Conservation (phyloP, 2,329 filamentous ascomycete genomes). For the Stemphylium lycopersici region DNA sequence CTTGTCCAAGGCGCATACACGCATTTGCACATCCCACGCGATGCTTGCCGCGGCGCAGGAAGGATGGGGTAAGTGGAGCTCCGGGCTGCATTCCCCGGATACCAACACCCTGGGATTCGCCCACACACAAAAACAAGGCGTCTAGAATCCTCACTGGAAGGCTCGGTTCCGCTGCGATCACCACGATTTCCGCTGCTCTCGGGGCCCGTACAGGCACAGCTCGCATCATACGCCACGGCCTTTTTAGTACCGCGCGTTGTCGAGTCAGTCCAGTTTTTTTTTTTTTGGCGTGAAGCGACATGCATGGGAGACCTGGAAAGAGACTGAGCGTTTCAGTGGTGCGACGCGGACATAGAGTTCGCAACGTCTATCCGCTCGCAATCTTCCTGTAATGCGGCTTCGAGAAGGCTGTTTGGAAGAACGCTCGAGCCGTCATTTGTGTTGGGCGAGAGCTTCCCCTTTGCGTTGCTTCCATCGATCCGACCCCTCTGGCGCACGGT, state of each 20-base stretch:
- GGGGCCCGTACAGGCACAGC: conserved; percentile 1
- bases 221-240: background rate
- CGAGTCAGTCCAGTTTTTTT: background rate
- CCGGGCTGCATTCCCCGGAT: conserved; percentile 33
- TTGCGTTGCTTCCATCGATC: conserved; percentile 9
- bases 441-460: conserved; percentile 6
- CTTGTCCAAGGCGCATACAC: conserved; percentile 20
- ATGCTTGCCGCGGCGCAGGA: conserved; percentile 23
- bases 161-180: conserved; percentile 13
- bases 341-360: conserved; percentile 12
- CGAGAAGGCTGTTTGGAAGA: conserved; percentile 35
- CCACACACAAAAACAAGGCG: conserved; percentile 22
- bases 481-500: conserved; percentile 27
- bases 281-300: background rate
- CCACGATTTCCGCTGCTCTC: conserved; percentile 6
- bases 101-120: conserved; percentile 25
- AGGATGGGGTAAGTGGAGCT: conserved; percentile 31
- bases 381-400: conserved; percentile 30
- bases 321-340: conserved; percentile 7
- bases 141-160: conserved; percentile 18
- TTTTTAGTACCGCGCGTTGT: background rate
- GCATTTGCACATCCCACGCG: conserved; percentile 30
- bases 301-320: background rate
- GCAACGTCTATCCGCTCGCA: conserved; percentile 9
- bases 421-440: conserved; percentile 34